Conservation (phyloP, 1,139 yeast species). For the Yamadazyma pseudoaaseri region DNA sequence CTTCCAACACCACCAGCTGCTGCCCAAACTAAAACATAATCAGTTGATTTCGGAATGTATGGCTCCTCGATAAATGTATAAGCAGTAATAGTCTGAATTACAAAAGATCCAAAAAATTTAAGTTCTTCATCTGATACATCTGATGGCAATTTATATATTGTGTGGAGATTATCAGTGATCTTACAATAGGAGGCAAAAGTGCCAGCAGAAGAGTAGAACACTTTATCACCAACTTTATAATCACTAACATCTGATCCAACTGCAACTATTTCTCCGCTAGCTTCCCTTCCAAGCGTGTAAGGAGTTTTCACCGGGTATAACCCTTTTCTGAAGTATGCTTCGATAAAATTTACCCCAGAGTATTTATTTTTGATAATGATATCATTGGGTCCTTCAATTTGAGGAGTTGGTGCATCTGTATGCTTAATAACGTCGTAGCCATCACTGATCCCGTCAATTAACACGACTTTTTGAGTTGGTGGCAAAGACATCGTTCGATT, state of each 20-base stretch:
- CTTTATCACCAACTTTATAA: constrained; percentile 68
- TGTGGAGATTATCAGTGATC: constrained; percentile 26
- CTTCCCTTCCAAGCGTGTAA: constrained; percentile 76
- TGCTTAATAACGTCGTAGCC: constrained; percentile 38
- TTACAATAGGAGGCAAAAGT: constrained; percentile 77
- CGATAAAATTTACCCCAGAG: constrained; percentile 82
- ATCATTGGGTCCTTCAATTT: constrained; percentile 48
- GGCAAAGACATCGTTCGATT: constrained; percentile 35
- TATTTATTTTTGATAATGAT: constrained; percentile 68
- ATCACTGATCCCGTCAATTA: constrained; percentile 55
- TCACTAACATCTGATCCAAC: constrained; percentile 60
- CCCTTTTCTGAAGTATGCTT: constrained; percentile 78
- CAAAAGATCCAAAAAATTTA: constrained; percentile 56
- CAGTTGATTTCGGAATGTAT: constrained; percentile 64
- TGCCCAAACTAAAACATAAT: constrained; percentile 75
- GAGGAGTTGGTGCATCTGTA: constrained; percentile 57
- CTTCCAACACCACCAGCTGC: constrained; percentile 95
- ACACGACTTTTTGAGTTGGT: constrained; percentile 54
- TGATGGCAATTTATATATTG: constrained; percentile 49
- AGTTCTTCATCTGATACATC: constrained; percentile 39
- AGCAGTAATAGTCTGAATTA: constrained; percentile 80
- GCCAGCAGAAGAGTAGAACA: constrained; percentile 51
- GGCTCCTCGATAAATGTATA: constrained; percentile 66
- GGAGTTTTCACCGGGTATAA: constrained; percentile 64
- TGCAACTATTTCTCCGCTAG: constrained; percentile 70